Conservation (phyloP, 148 eudicot genomes). For the Nepenthes mirabilis region DNA sequence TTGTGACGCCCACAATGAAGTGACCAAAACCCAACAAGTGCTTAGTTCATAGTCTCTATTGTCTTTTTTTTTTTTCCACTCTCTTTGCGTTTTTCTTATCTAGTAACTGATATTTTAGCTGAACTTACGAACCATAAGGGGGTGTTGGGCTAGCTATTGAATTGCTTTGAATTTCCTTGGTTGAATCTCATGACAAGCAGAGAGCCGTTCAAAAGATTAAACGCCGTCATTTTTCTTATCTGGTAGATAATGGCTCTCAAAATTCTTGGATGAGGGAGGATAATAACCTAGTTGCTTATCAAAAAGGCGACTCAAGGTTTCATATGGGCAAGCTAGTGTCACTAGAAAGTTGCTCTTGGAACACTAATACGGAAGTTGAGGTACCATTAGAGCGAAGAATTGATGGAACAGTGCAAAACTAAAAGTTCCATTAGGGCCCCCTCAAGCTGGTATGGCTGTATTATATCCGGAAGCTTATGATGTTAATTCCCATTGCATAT, state of each 20-base stretch:
- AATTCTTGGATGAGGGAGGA: conserved; percentile 3
- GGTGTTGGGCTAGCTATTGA: neutral
- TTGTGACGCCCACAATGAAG: neutral
- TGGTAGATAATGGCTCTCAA: conserved; percentile 18
- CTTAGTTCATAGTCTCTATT: neutral
- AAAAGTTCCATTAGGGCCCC: conserved; percentile 35
- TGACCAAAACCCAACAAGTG: neutral
- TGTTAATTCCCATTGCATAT: neutral
- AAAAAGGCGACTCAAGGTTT: neutral
- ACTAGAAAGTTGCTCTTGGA: neutral
- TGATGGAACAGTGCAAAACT: conserved; percentile 21
- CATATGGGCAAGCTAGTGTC: neutral
- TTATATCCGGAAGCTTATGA: neutral
- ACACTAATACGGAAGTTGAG: conserved; percentile 5
- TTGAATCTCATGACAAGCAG: conserved; percentile 47
- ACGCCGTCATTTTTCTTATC: conserved; percentile 29
- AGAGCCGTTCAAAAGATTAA: conserved; percentile 52
- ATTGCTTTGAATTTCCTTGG: conserved; percentile 23
- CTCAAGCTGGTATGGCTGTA: conserved; percentile 38
- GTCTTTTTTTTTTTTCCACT: neutral
- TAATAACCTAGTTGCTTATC: neutral
- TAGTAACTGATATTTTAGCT: too few relatives aligned
- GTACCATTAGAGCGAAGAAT: conserved; percentile 1
- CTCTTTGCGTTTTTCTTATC: too few relatives aligned
- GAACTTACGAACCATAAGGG: too few relatives aligned